These are phyloP conservation scores for Wickerhamomyces canadensis DNA, from an alignment of 805 yeast species.

Conservation along the genomic window DNA sequence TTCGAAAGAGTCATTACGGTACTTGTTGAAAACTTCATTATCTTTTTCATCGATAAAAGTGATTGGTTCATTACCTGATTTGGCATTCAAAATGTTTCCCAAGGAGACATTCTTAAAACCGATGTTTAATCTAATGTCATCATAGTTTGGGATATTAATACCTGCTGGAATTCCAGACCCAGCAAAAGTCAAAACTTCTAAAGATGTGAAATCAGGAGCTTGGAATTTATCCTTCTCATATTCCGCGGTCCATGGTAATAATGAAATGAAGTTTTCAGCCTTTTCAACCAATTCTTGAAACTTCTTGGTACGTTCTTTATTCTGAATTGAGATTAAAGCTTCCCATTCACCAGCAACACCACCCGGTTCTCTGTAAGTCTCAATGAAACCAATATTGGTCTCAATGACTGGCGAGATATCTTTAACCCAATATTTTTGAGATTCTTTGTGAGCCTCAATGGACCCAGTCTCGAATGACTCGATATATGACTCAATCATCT, in stretches of 20 bases:
- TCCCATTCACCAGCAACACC: constrained; percentile 95
- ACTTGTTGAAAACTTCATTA: constrained; percentile 56
- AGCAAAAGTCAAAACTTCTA: constrained; percentile 85
- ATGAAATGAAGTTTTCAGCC: constrained; percentile 58
- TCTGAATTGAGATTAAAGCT: constrained; percentile 85
- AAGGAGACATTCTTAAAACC: constrained; percentile 89
- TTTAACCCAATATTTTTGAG: constrained; percentile 85
- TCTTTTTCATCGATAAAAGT: constrained; percentile 56
- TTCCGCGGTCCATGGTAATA: constrained; percentile 71
- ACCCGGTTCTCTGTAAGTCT: constrained; percentile 87
- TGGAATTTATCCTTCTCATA: constrained; percentile 83
- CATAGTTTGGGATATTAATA: constrained; percentile 88
- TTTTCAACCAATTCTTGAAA: constrained; percentile 62
- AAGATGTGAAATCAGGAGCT: constrained; percentile 89
- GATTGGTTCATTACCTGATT: constrained; percentile 60
- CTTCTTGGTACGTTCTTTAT: constrained; percentile 78
- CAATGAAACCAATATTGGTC: constrained; percentile 86
- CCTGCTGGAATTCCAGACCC: constrained; percentile 93
- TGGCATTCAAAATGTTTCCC: constrained; percentile 79
- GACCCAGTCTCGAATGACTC: constrained; percentile 76
- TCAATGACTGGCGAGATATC: constrained; percentile 76
- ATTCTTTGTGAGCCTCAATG: constrained; percentile 76
- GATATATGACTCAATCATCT: constrained; percentile 62
- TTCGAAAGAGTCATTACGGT: constrained; percentile 79
- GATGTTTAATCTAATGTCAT: constrained; percentile 74